Base-by-base conservation (phyloP, 139 green algal genomes). In the Deuterostichococcus epilithicus region DNA sequence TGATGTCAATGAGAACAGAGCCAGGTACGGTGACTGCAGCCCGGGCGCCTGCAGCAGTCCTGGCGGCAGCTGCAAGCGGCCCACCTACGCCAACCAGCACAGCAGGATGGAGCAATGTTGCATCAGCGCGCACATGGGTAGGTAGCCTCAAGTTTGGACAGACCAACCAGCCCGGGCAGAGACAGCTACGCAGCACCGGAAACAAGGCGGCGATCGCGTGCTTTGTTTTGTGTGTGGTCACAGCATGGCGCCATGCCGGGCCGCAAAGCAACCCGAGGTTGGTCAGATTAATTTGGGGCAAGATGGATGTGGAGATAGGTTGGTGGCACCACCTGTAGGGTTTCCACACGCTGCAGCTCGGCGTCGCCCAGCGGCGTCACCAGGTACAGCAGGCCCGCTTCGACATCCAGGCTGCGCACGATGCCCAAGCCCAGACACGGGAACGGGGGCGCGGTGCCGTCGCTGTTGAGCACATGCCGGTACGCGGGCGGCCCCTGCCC, bases 361-460 rank as follows among this genome's bases (percentile, higher is more conserved):
- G 76, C 42, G 18, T 68, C n/a, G 0, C 63, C 34, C n/a, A 86
- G 22, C 38, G 86, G 79, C 5, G 90, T 94, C 5, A 96, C 82
- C 59, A 97, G 25, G 45, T 88, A 89, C 28, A 91, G 69, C 70
- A 72, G 32, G 3, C 85, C 35, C 1, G 3, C 8, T 1, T 3
- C 23, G 36, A 80, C 74, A 69, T 95, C 88, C 22, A 92, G 83
- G 0, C 80, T 83, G 0, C 91, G 80, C 6, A 97, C 86, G 20
- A 97, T 72, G 39, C 86, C 92, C 13, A 96, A 13, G 0, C 92
- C 92, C 70, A 95, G 28, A 80, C 92, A 97, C 22, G 79, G 72
- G 28, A 71, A 58, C 37, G 80, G 78, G 22, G 42, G 39, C 65
- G 82, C 63, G 78, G 77, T 44, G 28, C 4, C 33, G 32, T 1